phyloP scores from a whole-genome alignment of 495 filamentous ascomycete genomes.

The Lophium mytilinum region DNA sequence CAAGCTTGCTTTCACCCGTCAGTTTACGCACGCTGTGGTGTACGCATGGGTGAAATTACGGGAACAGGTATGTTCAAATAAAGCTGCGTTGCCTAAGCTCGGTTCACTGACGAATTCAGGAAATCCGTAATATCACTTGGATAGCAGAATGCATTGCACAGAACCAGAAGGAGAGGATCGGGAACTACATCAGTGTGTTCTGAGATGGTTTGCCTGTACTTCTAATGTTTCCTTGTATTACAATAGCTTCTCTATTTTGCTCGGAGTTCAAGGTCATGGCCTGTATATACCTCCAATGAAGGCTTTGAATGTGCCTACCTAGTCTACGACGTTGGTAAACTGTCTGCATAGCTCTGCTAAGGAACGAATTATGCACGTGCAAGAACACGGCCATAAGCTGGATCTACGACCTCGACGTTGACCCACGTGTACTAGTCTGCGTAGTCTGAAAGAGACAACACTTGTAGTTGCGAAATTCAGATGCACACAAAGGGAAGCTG shows the following conservation, averaged over 20 bases:
- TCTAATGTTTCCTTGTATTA: not conserved
- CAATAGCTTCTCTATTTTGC: not conserved
- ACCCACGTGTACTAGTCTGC: no score
- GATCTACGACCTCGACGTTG: no score
- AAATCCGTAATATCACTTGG: constrained; percentile 99
- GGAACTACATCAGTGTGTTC: constrained; percentile 97
- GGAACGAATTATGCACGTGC: no score
- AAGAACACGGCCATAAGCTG: no score
- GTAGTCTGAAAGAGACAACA: no score
- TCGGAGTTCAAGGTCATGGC: not conserved
- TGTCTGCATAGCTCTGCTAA: no score
- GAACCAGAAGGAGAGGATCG: constrained; percentile 97
- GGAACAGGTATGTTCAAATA: constrained; percentile 70
- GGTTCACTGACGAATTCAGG: constrained; percentile 43
- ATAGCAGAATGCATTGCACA: constrained; percentile 99
- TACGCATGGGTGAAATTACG: constrained; percentile 97
- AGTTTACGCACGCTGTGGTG: constrained; percentile 91
- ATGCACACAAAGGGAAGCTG: no score
- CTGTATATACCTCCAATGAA: not conserved
- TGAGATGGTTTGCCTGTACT: constrained; percentile 28
- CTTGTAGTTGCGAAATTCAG: no score
- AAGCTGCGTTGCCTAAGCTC: not conserved
- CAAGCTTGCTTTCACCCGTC: constrained; percentile 87
- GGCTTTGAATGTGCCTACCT: no score
- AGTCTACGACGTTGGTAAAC: no score